Evolutionary conservation across 306 rosid species (phyloP).

Genomic region (Castanospermum australe): DNA sequence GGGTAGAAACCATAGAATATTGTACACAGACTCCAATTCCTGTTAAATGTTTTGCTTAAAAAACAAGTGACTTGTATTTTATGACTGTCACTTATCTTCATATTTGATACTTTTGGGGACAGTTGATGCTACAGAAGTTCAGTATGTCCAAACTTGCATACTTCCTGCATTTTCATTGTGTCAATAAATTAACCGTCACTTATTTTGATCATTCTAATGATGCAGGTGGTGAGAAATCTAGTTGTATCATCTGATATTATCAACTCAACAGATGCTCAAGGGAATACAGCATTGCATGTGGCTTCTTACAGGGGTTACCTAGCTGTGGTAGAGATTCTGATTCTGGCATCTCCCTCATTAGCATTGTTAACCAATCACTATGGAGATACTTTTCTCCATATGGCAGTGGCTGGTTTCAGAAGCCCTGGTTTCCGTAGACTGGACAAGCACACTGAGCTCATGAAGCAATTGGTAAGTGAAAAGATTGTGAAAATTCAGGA

Average conservation of each 20-base stretch:
- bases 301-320: conserved; percentile 78
- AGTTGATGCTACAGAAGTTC: conserved; percentile 4
- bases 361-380: conserved; percentile 51
- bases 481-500: conserved; percentile 45
- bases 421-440: conserved; percentile 78
- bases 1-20: neutral
- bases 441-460: conserved; percentile 76
- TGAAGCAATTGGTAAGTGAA: conserved; percentile 46
- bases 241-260: conserved; percentile 52
- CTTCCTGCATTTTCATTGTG: neutral
- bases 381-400: conserved; percentile 89
- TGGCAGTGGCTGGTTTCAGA: conserved; percentile 86
- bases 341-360: conserved; percentile 54
- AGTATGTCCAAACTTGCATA: neutral
- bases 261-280: conserved; percentile 64
- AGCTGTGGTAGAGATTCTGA: conserved; percentile 69
- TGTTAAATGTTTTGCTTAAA: neutral
- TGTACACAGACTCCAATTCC: neutral
- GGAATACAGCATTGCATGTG: conserved; percentile 84
- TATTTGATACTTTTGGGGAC: neutral
- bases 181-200: neutral
- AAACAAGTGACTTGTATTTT: neutral
- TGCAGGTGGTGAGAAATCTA: conserved; percentile 84
- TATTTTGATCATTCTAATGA: conserved; percentile 15
- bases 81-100: neutral